Evolutionary conservation across 768 basidiomycete species (phyloP).

Genomic region (Holtermannia corniformis): DNA sequence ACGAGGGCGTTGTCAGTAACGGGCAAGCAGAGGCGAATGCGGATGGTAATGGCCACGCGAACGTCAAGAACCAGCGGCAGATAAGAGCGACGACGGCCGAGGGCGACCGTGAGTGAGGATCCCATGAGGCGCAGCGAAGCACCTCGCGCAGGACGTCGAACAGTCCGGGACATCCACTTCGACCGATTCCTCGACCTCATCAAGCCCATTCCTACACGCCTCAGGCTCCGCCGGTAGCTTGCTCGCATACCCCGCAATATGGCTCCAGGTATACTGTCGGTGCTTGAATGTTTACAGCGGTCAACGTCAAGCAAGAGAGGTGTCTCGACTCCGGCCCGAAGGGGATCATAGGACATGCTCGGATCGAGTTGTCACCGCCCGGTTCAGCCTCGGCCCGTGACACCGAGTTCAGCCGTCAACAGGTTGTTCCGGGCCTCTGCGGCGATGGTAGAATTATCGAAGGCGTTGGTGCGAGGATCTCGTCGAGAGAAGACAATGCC

Average conservation of each 20-base stretch:
- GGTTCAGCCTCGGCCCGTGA: no score
- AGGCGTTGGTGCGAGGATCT: no score
- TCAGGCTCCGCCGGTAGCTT: conserved; percentile 25
- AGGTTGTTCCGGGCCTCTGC: no score
- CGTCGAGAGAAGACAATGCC: no score
- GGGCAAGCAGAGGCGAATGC: conserved; percentile 10
- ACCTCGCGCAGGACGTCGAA: background rate
- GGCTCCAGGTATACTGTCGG: conserved; percentile 31
- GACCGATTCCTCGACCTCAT: conserved; percentile 29
- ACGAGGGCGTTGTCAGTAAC: conserved; percentile 13
- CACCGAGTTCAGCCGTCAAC: no score
- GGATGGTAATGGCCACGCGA: conserved; percentile 7
- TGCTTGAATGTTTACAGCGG: no score
- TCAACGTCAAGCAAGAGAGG: no score
- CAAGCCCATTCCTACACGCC: conserved; percentile 30
- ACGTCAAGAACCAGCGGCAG: no score
- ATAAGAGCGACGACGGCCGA: background rate
- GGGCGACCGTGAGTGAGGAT: background rate
- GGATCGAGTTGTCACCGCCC: no score
- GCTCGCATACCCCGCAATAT: conserved; percentile 30
- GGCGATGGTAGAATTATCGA: no score
- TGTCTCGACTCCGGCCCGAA: no score
- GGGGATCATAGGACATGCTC: no score
- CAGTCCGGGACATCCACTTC: background rate
- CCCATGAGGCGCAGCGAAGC: background rate